A percentile compares a stretch with the other conserved stretches of the same genome.
Conservation (phyloP, 1,284 basidiomycete species). For the Apiotrichum veenhuisii region DNA sequence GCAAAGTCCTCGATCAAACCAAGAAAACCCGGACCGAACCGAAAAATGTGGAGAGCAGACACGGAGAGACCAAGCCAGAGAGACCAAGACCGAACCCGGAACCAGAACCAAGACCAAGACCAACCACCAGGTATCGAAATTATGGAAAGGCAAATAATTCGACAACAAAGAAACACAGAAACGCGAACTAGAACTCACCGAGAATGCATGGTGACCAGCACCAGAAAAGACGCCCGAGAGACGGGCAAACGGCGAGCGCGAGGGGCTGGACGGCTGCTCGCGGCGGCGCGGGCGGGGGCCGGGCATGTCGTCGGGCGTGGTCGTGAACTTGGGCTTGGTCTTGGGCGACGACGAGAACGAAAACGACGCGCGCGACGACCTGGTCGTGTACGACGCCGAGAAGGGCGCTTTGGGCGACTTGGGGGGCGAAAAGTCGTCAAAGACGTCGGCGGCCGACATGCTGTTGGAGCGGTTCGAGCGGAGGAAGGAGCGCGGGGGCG, state of each 20-base stretch:
- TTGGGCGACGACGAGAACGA: too few relatives aligned
- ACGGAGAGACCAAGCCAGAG: neutral
- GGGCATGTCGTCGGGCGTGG: neutral
- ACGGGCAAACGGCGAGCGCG: neutral
- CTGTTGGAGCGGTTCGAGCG: conserved; percentile 1
- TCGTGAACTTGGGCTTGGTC: neutral
- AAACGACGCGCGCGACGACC: too few relatives aligned
- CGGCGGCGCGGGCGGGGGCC: neutral
- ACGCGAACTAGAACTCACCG: neutral
- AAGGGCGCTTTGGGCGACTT: neutral
- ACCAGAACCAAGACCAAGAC: neutral
- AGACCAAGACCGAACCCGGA: neutral
- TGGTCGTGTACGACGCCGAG: too few relatives aligned
- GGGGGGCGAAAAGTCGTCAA: neutral
- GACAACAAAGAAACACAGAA: neutral
- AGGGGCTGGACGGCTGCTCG: neutral
- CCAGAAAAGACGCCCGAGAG: neutral
- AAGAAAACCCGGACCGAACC: neutral
- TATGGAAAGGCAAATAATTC: neutral
- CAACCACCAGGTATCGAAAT: too few relatives aligned
- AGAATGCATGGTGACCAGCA: conserved; percentile 1
- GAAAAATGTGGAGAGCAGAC: neutral
- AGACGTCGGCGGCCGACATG: neutral
- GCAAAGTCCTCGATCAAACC: neutral
- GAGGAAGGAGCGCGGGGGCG: neutral